phyloP scores from a whole-genome alignment of 1,284 basidiomycete genomes.

The Marasmius tenuissimus region DNA sequence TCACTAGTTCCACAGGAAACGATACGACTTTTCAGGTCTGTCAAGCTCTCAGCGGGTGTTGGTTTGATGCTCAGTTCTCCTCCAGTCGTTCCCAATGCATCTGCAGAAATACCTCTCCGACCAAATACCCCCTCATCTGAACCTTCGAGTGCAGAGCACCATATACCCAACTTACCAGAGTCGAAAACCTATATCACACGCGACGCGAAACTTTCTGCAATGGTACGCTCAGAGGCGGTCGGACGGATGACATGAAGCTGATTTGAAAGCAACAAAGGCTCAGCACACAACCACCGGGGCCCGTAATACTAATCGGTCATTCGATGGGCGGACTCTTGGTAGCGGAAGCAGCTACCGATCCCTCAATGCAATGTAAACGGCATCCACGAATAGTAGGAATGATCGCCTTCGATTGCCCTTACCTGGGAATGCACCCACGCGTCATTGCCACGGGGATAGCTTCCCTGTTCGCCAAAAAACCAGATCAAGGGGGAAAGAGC shows the following conservation, averaged over 20 bases:
- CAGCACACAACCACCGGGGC: conserved; percentile 49
- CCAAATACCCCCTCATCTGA: conserved; percentile 31
- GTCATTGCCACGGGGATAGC: conserved; percentile 57
- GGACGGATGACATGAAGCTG: not conserved
- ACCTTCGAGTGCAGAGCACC: conserved; percentile 41
- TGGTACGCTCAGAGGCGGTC: conserved; percentile 34
- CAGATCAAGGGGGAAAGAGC: conserved; percentile 23
- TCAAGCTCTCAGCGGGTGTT: conserved; percentile 1
- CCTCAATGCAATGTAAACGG: conserved; percentile 23
- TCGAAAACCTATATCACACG: conserved; percentile 46
- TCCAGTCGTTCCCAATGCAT: conserved; percentile 51
- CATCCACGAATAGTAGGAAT: conserved; percentile 49
- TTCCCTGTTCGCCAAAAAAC: conserved; percentile 41
- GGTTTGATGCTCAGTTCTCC: not conserved
- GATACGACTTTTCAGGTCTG: conserved; percentile 48
- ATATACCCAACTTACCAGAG: conserved; percentile 60
- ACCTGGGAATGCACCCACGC: conserved; percentile 60
- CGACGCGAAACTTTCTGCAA: conserved; percentile 49
- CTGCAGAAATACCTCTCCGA: conserved; percentile 42
- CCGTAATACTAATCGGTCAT: conserved; percentile 54
- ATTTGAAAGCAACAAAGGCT: conserved; percentile 35
- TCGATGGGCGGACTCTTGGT: conserved; percentile 61
- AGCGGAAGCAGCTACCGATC: conserved; percentile 49
- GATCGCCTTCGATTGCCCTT: conserved; percentile 56
- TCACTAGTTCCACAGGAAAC: conserved; percentile 31